Conservation (phyloP, 768 basidiomycete species). For the Melanogaster broomeanus region DNA sequence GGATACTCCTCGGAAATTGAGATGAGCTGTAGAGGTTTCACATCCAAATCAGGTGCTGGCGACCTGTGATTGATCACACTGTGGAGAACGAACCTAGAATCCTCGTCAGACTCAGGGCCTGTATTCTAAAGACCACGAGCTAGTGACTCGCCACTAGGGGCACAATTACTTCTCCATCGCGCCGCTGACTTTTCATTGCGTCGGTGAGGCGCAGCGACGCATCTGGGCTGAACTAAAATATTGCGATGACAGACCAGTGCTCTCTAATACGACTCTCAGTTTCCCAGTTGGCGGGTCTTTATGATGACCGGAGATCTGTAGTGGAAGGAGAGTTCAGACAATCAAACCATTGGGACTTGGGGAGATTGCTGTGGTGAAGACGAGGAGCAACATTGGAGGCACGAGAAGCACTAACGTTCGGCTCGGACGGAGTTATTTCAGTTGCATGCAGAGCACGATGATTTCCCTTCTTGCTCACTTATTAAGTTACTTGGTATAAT, state of each 20-base stretch:
- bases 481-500: not conserved
- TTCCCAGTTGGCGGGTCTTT: conserved; percentile 78
- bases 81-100: too few relatives aligned
- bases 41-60: not conserved
- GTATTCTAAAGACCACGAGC: too few relatives aligned
- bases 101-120: too few relatives aligned
- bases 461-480: not conserved
- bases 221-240: conserved; percentile 97
- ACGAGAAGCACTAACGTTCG: conserved; percentile 82
- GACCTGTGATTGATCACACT: too few relatives aligned
- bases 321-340: conserved; percentile 78
- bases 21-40: too few relatives aligned
- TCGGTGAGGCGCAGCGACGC: conserved; percentile 65
- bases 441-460: conserved; percentile 79
- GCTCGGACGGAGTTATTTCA: conserved; percentile 81
- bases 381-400: conserved; percentile 79
- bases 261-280: conserved; percentile 77
- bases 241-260: conserved; percentile 84
- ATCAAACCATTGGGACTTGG: conserved; percentile 88
- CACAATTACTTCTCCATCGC: conserved; percentile 63
- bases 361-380: conserved; percentile 86
- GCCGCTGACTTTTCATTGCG: conserved; percentile 58
- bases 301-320: conserved; percentile 77
- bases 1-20: too few relatives aligned
- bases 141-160: too few relatives aligned